Conservation (phyloP, 345 rosid species). For the Populus simonii region DNA sequence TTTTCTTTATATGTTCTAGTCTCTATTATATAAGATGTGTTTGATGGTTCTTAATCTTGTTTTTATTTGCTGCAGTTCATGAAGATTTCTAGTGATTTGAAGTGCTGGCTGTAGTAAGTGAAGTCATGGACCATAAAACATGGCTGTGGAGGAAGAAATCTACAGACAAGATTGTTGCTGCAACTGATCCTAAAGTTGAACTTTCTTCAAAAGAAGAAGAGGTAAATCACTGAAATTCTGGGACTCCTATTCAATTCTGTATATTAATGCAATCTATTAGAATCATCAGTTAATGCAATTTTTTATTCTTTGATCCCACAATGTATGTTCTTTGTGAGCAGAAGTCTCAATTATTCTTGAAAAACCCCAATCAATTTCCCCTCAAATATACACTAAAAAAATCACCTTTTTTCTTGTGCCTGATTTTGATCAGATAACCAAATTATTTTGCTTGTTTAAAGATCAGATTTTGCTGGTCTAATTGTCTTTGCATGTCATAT, state of each 20-base stretch:
- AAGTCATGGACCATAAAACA: slow-evolving; percentile 63
- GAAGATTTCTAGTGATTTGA: slow-evolving; percentile 12
- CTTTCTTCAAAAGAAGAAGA: slow-evolving; percentile 43
- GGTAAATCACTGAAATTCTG: slow-evolving; percentile 33
- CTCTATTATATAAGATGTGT: not conserved
- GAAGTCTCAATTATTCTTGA: not conserved
- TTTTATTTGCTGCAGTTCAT: slow-evolving; percentile 10
- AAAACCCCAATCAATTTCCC: not conserved
- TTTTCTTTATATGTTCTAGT: not conserved
- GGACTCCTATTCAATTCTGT: not conserved
- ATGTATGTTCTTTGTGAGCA: not conserved
- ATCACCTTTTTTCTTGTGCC: not conserved
- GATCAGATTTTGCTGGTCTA: not conserved
- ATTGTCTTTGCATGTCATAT: not conserved
- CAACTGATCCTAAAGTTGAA: slow-evolving; percentile 34
- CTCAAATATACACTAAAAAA: not conserved
- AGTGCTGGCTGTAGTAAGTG: slow-evolving; percentile 6
- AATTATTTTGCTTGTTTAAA: not conserved
- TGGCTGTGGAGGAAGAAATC: slow-evolving; percentile 93
- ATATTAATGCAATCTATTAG: not conserved
- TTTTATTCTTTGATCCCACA: not conserved
- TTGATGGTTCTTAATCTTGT: not conserved
- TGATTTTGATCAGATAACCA: not conserved
- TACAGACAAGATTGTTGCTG: slow-evolving; percentile 45
- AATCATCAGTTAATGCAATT: not conserved